Evolutionary conservation across 106 monocot genomes (phyloP), one percentile per base, ranked within the genome.

Genomic region (Vanilla planifolia): DNA sequence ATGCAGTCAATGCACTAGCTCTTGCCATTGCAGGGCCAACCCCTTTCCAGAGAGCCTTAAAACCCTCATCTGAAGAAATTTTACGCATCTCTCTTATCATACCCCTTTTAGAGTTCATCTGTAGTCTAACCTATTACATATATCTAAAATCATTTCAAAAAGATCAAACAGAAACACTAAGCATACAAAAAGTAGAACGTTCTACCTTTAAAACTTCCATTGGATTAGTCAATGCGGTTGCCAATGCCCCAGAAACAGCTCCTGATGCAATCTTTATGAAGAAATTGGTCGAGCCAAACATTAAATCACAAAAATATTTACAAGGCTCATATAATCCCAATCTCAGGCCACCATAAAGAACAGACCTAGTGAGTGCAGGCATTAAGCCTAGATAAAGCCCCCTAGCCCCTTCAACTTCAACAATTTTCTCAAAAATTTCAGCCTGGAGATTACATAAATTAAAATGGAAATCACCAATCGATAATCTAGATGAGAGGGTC

Each of bases 11-110:
- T 69, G 80, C 70, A 40, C 86, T 64, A 48, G 94, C 94, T 71
- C 94, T 83, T 11, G 80, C 62, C 89, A 95, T 84, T 71, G 94
- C 89, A 50, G 94, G 86, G 30, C 89, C 86, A 64, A 95, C 86
- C 65, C 94, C 94, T 76, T 89, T 95, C 94, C 94, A 95, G 43
- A 95, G 83, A 53, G 86, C 83, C 64, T 59, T 63, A 0, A 83
- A 16, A 16, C 94, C 94, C 69, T 90, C 86, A 17, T 80, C 66
- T 29, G 65, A 35, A 23, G 84, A 11, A 50, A 89, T 77, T 66
- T 73, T 78, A 33, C 32, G 70, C 45, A 86, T 55, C 60, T 78
- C 89, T 26, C 55, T 66, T 0, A 83, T 50, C 19, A 75, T 52
- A 29, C 94, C 80, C 20, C 51, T 71, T 69, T 47, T 58, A 28